phyloP scores from a whole-genome alignment of 768 basidiomycete species.

The Hirschioporus abietinus region DNA sequence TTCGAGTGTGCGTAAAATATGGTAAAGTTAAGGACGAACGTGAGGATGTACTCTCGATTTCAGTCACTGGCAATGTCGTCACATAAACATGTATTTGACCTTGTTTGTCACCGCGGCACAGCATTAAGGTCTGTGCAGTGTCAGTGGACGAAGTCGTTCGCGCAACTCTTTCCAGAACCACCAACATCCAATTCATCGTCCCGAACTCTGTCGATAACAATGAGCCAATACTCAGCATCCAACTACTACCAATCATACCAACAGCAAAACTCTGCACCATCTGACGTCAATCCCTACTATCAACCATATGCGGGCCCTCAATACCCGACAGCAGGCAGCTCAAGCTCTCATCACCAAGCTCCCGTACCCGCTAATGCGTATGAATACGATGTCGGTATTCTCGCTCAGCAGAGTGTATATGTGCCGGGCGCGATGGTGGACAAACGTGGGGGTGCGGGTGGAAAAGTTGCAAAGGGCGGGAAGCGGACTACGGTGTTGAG shows the following conservation, averaged over 20 bases:
- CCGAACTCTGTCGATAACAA: constrained; percentile 16
- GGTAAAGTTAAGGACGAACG: not conserved
- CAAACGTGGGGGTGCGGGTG: constrained; percentile 79
- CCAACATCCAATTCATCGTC: not conserved
- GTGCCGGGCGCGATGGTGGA: constrained; percentile 90
- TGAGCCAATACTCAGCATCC: constrained; percentile 40
- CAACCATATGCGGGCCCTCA: constrained; percentile 75
- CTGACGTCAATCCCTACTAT: constrained; percentile 75
- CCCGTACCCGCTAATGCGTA: constrained; percentile 88
- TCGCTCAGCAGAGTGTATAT: constrained; percentile 89
- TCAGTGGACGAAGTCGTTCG: not conserved
- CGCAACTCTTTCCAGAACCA: not conserved
- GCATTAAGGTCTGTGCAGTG: no score
- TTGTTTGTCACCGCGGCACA: not conserved
- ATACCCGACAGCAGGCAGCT: constrained; percentile 58
- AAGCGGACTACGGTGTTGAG: constrained; percentile 91
- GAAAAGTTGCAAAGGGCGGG: constrained; percentile 82
- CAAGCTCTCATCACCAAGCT: constrained; percentile 61
- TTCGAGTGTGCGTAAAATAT: not conserved
- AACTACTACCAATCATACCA: constrained; percentile 45
- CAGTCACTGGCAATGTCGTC: not conserved
- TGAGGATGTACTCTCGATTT: not conserved
- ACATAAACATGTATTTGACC: not conserved
- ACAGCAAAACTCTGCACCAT: constrained; percentile 46
- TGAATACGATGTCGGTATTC: constrained; percentile 87